Base-by-base conservation (phyloP, 1,284 basidiomycete species). In the Malassezia globosa region DNA sequence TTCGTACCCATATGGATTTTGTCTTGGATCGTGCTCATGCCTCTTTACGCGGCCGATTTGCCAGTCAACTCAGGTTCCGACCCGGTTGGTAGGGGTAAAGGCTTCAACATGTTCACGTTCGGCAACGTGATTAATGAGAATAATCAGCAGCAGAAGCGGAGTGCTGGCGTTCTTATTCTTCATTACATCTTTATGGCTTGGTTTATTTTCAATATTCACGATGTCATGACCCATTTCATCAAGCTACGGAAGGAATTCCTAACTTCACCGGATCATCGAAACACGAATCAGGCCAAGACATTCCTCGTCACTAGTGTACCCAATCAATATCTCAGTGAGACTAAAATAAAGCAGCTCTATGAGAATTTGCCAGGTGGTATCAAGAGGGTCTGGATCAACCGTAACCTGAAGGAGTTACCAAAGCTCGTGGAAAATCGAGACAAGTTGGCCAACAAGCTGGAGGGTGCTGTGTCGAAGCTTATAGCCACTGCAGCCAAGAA, bases 231-330 rank as follows among this genome's bases (percentile, higher is more conserved):
- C 16, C 81, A 85, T 63, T 94, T 87, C 61, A 75, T 94, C 59
- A 77, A 78, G 48, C 77, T 81, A 14, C 86, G 92, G 26, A 89
- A 95, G 69, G 77, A 81, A 42, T 85, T 87, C 76, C 80, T 97
- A 42, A 80, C 86, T 55, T 80, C 82, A 51, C 77, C 78, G 8
- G 73, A 74, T n/a, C 84, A 92, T 66, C 76, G 84, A 0, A 74
- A 77, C 31, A 79, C 81, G 5, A 80, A 84, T 0, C 85, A 89
- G 73, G 84, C 89, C 2, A 84, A 82, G 58, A 94, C 90, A 3
- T 78, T 97, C 16, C 80, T 89, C 38, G 77, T 96, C 56, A 87
- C 87, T 13, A 87, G 87, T 37, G 81, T 97, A 6, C 88, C 90
- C n/a, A 73, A 79, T 37, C 79, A 81, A 46, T 82, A 83, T 62